Base-by-base conservation (phyloP, 495 filamentous ascomycete genomes). In the Cercophora newfieldiana region DNA sequence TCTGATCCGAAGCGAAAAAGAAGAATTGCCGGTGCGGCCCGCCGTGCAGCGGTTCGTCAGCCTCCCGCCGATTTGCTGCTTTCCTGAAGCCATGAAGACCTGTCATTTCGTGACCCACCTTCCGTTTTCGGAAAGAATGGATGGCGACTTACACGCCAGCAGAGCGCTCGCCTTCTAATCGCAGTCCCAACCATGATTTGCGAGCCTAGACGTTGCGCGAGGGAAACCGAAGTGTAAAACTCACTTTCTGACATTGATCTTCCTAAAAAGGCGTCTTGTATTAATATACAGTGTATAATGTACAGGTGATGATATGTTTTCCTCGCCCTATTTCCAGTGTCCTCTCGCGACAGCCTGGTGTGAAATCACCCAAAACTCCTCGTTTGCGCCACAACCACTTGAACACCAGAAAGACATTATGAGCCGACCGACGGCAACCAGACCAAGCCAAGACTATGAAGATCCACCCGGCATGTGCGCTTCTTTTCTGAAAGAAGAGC, bases 81-180 rank as follows among this genome's bases (percentile, higher is more conserved):
- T n/a, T 44, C 37, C 37, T 8, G 37, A 16, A 8, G 37, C n/a
- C 6, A 53, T n/a, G 26, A 21, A 25, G 54, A 28, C 64, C 64
- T 60, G 64, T 66, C 64, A 55, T 54, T 66, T 33, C 16, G 10
- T 1, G 56, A 33, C 48, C 64, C 56, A 66, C 64, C 55, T 66
- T 60, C 64, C 56, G 18, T n/a, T 60, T 61, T 10, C 56, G 64
- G 64, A 2, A 66, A 44, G 64, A 61, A 33, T 18, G 10, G 26
- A 7, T 51, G 22, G 6, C 37, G 21, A 56, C 53, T 56, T 56
- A 56, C 53, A 56, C 18, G 24, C 49, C 21, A n/a, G n/a, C 21
- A 53, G 8, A 54, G 7, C 37, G 37, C 18, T 18, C 37, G 37
- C 18, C 37, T 18, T 47, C 37, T 47, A n/a, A n/a, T n/a, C n/a